Conservation (phyloP, 306 rosid genomes). For the Cajanus cajan region DNA sequence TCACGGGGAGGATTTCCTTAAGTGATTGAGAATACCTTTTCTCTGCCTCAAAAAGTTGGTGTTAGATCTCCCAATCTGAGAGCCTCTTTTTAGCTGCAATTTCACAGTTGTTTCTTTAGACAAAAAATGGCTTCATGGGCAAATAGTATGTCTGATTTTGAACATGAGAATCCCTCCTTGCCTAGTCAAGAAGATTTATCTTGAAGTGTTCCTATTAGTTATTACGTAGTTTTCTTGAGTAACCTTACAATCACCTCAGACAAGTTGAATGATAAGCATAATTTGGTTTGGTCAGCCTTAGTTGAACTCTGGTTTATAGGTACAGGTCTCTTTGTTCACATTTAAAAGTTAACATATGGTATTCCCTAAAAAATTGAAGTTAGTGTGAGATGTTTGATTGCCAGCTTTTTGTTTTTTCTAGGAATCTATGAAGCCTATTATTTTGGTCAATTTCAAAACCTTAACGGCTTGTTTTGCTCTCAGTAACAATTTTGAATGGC, state of each 20-base stretch:
- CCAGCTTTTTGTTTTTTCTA: neutral
- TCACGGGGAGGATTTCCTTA: neutral
- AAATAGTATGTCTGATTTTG: neutral
- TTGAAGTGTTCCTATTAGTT: neutral
- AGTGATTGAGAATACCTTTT: neutral
- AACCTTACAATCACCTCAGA: neutral
- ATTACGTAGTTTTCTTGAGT: no score
- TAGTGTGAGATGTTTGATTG: neutral
- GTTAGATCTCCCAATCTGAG: neutral
- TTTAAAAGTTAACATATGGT: neutral
- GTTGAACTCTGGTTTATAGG: neutral
- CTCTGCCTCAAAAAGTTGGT: neutral
- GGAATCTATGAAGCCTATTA: neutral
- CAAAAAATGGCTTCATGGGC: neutral
- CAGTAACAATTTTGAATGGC: neutral
- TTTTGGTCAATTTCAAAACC: neutral
- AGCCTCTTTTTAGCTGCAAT: neutral
- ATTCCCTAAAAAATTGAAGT: neutral
- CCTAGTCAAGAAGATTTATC: neutral
- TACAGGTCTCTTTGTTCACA: neutral
- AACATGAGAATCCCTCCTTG: neutral
- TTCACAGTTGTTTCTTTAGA: neutral
- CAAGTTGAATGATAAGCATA: neutral
- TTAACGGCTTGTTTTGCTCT: neutral
- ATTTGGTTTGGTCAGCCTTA: neutral